A percentile compares a stretch with the other conserved stretches of the same genome.
phyloP scores from a whole-genome alignment of 768 basidiomycete genomes.

The Inosperma sp. region DNA sequence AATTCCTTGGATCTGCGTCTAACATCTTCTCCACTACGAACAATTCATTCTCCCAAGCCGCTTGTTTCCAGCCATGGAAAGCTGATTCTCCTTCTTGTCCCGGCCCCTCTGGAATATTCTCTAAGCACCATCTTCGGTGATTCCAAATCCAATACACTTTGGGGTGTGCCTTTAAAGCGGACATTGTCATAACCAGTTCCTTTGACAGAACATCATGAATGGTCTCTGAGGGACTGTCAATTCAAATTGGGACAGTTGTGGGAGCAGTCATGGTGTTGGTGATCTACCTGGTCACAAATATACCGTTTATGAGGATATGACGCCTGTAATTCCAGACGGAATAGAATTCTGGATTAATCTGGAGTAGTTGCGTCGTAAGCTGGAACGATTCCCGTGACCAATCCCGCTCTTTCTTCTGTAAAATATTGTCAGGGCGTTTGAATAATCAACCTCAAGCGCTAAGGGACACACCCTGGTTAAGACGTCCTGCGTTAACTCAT shows the following conservation, averaged over 20 bases:
- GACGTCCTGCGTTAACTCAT: constrained; percentile 57
- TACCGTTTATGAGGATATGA: constrained; percentile 64
- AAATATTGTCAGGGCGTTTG: constrained; percentile 4
- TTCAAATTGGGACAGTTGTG: not conserved
- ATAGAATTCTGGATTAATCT: constrained; percentile 91
- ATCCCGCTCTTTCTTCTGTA: constrained; percentile 65
- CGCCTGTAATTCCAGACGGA: constrained; percentile 95
- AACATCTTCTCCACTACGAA: constrained; percentile 90
- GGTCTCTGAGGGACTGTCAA: constrained; percentile 52
- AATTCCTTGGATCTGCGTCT: constrained; percentile 87
- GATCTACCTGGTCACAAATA: constrained; percentile 63
- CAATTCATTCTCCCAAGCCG: constrained; percentile 82
- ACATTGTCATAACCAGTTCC: constrained; percentile 79
- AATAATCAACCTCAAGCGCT: constrained; percentile 6
- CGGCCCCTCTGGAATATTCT: constrained; percentile 76
- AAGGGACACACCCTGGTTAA: constrained; percentile 49
- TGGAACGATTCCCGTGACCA: constrained; percentile 71
- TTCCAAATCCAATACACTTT: constrained; percentile 99
- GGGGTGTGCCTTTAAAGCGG: constrained; percentile 76
- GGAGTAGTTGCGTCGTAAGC: constrained; percentile 72
- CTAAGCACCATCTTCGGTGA: constrained; percentile 92
- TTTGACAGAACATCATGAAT: constrained; percentile 59
- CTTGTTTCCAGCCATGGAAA: constrained; percentile 64
- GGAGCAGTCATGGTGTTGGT: not conserved
- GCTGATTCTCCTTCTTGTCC: constrained; percentile 40